A percentile compares a stretch with the other conserved stretches of the same genome.
phyloP scores from a whole-genome alignment of 2,329 filamentous ascomycete species.

The Apiospora phragmitis region DNA sequence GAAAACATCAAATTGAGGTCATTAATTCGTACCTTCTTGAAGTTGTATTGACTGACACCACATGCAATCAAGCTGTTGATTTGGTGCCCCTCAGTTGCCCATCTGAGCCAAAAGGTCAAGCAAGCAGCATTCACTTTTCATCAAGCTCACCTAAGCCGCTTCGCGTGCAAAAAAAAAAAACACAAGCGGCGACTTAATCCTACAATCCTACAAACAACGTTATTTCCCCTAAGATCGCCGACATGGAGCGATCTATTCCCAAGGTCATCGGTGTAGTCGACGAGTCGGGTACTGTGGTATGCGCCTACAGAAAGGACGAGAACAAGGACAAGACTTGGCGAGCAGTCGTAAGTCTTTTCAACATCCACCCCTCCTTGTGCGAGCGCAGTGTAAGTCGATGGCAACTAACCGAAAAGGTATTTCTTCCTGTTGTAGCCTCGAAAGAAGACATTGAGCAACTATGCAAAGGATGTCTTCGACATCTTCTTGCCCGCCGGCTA shows the following conservation, averaged over 20 bases:
- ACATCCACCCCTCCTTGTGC: neutral
- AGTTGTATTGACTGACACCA: neutral
- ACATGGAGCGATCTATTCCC: conserved; percentile 12
- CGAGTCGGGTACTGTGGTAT: conserved; percentile 26
- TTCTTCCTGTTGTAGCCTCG: conserved; percentile 12
- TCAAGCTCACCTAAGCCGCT: neutral
- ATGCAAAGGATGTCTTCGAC: conserved; percentile 51
- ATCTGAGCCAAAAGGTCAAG: neutral
- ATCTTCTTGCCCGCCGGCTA: conserved; percentile 88
- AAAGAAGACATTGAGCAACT: conserved; percentile 22
- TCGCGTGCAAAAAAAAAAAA: neutral
- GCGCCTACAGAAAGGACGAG: conserved; percentile 57
- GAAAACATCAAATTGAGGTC: neutral
- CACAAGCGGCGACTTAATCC: neutral
- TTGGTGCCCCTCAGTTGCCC: neutral
- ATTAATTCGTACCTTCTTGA: neutral
- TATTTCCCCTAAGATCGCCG: neutral
- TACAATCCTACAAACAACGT: neutral
- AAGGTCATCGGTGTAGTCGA: conserved; percentile 25
- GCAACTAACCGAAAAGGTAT: neutral
- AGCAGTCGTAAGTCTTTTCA: conserved; percentile 12
- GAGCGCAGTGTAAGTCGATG: neutral
- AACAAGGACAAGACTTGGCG: conserved; percentile 43
- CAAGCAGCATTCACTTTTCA: neutral
- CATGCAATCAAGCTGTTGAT: neutral